Evolutionary conservation across 306 rosid genomes (phyloP), one percentile per base, ranked within the genome.

Genomic region (Canavalia ensiformis): DNA sequence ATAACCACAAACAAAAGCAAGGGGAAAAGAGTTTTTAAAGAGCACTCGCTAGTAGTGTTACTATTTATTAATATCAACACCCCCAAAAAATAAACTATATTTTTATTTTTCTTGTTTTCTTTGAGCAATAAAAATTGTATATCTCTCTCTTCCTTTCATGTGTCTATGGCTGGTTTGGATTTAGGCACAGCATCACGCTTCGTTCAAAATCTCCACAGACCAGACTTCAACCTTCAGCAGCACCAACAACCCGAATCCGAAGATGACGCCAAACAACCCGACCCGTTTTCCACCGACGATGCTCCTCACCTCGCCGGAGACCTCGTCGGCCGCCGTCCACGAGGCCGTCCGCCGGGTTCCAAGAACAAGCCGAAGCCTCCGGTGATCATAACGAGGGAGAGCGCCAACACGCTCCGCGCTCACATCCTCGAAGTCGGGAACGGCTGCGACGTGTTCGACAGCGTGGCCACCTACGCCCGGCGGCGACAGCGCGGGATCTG

Each of bases 401-500:
- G 97, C 76, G 94, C 98, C 70, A 94, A 94, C 87, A 90, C 98
- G 37, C 97, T 94, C 28, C 82, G 97, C 3, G 98, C 98, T 7
- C 98, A 94, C 81, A 94, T 94, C 75, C 93, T 94, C 7, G 98
- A 94, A 75, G 89, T 94, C 3, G 88, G 84, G 9, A 81, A 59
- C 81, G 98, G 98, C 78, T 90, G 92, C 78, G 94, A 92, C 66
- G 94, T 94, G 33, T 92, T 94, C 60, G 98, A 94, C 57, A 59
- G 94, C 74, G 90, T 94, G 7, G 89, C 97, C 11, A 84, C 90
- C 60, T 94, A 91, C 51, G 97, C 98, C 0, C 88, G 94, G 1
- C 97, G 97, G 1, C 89, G 97, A 1, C 98, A 94, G 86, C 91
- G 98, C 0, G 98, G 98, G 93, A 94, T 94, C 93, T 94, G 97